Evolutionary conservation across 192 early-diverging fungal species (phyloP).

Genomic region (Backusella tarrabulga): DNA sequence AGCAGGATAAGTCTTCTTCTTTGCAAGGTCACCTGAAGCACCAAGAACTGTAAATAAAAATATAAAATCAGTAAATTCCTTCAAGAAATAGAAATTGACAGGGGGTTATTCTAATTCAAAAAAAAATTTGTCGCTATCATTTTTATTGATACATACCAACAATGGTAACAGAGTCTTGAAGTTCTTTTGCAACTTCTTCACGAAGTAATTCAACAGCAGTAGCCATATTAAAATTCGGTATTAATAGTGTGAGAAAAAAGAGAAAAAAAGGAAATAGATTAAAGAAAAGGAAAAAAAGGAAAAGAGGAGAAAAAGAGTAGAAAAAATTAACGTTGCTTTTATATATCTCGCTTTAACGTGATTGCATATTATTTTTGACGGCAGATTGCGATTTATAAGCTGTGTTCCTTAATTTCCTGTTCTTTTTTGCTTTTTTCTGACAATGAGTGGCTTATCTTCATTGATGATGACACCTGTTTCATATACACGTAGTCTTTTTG

Average conservation of each 20-base stretch:
- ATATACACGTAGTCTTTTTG: neutral
- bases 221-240: constrained; percentile 7
- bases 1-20: constrained; percentile 97
- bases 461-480: neutral
- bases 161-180: constrained; percentile 37
- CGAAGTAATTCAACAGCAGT: constrained; percentile 24
- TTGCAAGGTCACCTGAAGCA: constrained; percentile 93
- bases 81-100: neutral
- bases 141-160: constrained; percentile 22
- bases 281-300: neutral
- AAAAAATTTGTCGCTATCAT: neutral
- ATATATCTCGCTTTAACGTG: constrained; percentile 1
- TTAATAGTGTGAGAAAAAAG: constrained; percentile 5
- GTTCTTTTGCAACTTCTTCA: constrained; percentile 30
- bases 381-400: constrained; percentile 4
- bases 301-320: neutral
- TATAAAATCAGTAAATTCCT: neutral
- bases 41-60: constrained; percentile 62
- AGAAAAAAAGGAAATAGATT: constrained; percentile 1
- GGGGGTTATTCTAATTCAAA: neutral
- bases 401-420: constrained; percentile 1
- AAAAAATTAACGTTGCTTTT: constrained; percentile 3
- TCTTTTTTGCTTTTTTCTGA: neutral
- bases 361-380: neutral
- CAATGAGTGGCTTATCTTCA: neutral